Conservation (phyloP, 192 early-diverging fungal species). For the Borealophlyctis nickersoniae region DNA sequence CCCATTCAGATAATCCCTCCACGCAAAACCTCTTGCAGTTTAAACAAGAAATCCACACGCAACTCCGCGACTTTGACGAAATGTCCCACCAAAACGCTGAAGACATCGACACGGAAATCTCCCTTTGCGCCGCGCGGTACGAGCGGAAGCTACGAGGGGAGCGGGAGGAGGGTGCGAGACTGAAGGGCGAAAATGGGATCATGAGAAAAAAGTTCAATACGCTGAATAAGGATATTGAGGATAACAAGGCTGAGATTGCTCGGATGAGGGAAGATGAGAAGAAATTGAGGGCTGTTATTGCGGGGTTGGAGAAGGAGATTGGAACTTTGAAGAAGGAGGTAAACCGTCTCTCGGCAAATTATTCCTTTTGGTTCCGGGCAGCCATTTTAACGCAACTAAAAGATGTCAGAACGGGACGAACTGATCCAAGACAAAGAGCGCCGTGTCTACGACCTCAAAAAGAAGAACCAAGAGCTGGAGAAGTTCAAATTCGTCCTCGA, state of each 20-base stretch:
- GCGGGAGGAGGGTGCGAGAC: slow-evolving; percentile 47
- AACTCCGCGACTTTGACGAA: slow-evolving; percentile 46
- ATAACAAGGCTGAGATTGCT: slow-evolving; percentile 43
- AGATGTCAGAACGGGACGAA: slow-evolving; percentile 55
- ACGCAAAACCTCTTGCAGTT: slow-evolving; percentile 40
- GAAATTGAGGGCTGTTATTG: slow-evolving; percentile 44
- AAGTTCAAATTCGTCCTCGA: slow-evolving; percentile 63
- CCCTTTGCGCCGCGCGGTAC: slow-evolving; percentile 35
- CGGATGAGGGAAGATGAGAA: slow-evolving; percentile 48
- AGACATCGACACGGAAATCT: slow-evolving; percentile 54
- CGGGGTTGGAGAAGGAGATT: slow-evolving; percentile 52
- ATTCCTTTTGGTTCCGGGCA: background rate
- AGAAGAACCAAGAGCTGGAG: slow-evolving; percentile 63
- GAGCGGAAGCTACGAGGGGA: slow-evolving; percentile 46
- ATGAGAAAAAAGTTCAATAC: slow-evolving; percentile 66
- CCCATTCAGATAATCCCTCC: background rate
- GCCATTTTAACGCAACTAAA: background rate
- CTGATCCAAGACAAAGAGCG: slow-evolving; percentile 58
- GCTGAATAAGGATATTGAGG: slow-evolving; percentile 59
- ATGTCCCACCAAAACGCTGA: slow-evolving; percentile 38
- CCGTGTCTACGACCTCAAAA: slow-evolving; percentile 55
- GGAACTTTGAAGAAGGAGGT: slow-evolving; percentile 49
- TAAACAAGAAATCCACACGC: slow-evolving; percentile 35
- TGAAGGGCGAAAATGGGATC: slow-evolving; percentile 63
- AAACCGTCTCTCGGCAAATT: background rate